phyloP scores from a whole-genome alignment of 306 rosid genomes.

The Acacia crassicarpa region DNA sequence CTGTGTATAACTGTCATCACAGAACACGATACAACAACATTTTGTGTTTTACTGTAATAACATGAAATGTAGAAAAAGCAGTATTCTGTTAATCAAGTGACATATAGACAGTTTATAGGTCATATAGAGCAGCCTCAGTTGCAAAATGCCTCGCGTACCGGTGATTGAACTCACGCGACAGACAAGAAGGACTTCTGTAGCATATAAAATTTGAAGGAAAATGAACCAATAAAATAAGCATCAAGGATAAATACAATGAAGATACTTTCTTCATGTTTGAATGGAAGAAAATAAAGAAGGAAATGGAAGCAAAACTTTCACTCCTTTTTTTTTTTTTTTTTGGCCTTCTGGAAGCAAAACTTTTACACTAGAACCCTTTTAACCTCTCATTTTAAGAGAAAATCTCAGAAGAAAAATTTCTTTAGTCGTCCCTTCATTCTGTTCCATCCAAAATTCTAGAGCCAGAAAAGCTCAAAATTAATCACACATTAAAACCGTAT shows the following conservation, averaged over 20 bases:
- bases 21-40: conserved; percentile 4
- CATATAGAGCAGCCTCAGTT: not conserved
- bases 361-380: not conserved
- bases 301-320: not conserved
- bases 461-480: not conserved
- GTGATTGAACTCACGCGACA: not conserved
- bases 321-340: no score
- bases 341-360: not conserved
- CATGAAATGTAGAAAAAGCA: not conserved
- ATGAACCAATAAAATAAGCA: not conserved
- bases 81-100: not conserved
- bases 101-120: not conserved
- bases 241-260: not conserved
- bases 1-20: conserved; percentile 52
- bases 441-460: not conserved
- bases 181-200: not conserved
- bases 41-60: not conserved
- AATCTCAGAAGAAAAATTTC: not conserved
- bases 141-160: not conserved
- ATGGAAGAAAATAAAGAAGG: not conserved
- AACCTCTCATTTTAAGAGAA: not conserved
- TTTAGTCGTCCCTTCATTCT: not conserved
- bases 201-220: not conserved
- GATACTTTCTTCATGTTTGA: not conserved
- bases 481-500: not conserved